These are phyloP conservation scores for Kalaharituber pfeilii DNA, from an alignment of 2,329 filamentous ascomycete species.

Conservation along the genomic window DNA sequence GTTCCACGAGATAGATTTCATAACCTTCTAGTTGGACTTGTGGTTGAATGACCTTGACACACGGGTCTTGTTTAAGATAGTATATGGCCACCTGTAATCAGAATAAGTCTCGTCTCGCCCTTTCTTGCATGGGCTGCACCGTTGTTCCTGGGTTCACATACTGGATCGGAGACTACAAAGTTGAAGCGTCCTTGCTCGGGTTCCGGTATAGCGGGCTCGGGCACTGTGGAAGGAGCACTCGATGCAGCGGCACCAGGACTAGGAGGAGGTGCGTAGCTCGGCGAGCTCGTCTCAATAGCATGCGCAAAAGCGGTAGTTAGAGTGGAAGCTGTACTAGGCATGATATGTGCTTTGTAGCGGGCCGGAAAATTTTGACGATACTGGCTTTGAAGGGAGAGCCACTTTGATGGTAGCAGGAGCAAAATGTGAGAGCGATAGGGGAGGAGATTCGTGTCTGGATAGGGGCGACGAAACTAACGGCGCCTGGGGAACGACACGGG, in stretches of 20 bases:
- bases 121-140: neutral
- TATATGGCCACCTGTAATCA: conserved; percentile 19
- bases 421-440: too few species aligned
- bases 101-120: too few species aligned
- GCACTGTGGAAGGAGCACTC: neutral
- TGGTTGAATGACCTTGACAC: conserved; percentile 56
- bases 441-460: too few species aligned
- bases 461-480: neutral
- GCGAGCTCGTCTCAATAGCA: neutral
- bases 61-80: conserved; percentile 72
- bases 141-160: neutral
- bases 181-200: neutral
- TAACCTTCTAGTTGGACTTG: conserved; percentile 59
- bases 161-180: conserved; percentile 13
- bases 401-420: too few species aligned
- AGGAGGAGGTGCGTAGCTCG: neutral
- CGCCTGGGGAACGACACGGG: neutral
- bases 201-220: neutral
- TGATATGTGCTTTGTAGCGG: neutral
- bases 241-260: neutral
- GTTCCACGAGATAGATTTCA: conserved; percentile 85
- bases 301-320: neutral
- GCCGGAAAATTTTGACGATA: neutral
- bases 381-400: neutral
- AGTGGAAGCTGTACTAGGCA: neutral